Conservation (phyloP, 2,329 filamentous ascomycete genomes). For the Epichloe uncinata region DNA sequence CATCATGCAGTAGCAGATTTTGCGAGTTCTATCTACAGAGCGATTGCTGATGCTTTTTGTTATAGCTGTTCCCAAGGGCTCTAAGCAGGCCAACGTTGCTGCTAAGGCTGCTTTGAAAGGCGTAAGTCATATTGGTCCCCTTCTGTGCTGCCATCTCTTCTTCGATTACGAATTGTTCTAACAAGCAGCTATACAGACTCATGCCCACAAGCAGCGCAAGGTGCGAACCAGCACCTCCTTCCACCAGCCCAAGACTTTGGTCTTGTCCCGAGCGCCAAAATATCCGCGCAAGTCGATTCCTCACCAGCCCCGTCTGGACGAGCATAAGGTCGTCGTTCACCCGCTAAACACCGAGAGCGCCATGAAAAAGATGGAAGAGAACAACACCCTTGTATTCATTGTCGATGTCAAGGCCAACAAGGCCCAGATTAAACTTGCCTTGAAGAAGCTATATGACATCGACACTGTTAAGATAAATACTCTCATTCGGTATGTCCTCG, state of each 20-base stretch:
- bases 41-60: constrained; percentile 57
- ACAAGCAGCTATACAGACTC: constrained; percentile 23
- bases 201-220: constrained; percentile 77
- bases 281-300: constrained; percentile 94
- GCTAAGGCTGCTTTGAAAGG: constrained; percentile 94
- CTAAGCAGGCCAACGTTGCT: constrained; percentile 84
- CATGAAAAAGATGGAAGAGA: constrained; percentile 99
- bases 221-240: constrained; percentile 87
- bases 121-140: constrained; percentile 45
- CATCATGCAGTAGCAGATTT: constrained; percentile 62
- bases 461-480: constrained; percentile 99
- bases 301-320: constrained; percentile 81
- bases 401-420: constrained; percentile 98
- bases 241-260: constrained; percentile 94
- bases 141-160: not conserved
- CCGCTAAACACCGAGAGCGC: constrained; percentile 99
- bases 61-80: constrained; percentile 47
- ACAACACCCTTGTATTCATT: constrained; percentile 99
- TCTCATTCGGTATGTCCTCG: constrained; percentile 65
- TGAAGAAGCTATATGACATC: constrained; percentile 99
- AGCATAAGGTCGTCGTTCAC: constrained; percentile 95
- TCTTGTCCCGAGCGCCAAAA: constrained; percentile 81
- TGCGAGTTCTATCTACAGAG: constrained; percentile 59
- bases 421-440: constrained; percentile 93
- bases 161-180: not conserved